phyloP scores from a whole-genome alignment of 2,329 filamentous ascomycete species.

The Diplodia mutila region DNA sequence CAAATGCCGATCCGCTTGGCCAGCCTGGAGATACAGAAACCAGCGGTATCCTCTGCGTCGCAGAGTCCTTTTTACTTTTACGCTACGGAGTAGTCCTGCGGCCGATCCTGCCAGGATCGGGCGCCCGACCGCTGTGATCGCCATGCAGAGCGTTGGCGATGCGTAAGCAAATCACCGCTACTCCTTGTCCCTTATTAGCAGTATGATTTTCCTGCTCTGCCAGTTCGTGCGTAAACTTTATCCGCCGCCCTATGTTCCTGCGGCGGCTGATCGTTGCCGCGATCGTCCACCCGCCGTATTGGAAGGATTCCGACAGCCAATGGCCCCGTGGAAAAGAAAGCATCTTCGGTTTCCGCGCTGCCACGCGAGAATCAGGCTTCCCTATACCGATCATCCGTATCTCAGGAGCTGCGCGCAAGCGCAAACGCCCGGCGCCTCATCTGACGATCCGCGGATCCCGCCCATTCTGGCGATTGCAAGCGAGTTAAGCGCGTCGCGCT shows the following conservation, averaged over 20 bases:
- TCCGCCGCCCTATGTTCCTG: not conserved
- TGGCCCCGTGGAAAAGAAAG: not conserved
- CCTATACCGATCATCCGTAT: not conserved
- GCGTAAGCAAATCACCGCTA: not conserved
- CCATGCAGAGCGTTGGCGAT: not conserved
- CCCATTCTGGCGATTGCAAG: constrained; percentile 1
- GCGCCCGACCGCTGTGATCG: not conserved
- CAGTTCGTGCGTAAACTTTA: constrained; percentile 14
- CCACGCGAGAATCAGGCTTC: not conserved
- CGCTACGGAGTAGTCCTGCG: not conserved
- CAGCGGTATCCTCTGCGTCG: not conserved
- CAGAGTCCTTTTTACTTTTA: not conserved
- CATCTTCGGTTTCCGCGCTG: not conserved
- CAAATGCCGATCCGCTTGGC: not conserved
- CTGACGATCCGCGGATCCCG: constrained; percentile 4
- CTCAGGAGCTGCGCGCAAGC: not conserved
- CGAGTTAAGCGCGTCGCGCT: constrained; percentile 1
- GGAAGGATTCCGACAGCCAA: not conserved
- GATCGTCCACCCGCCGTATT: not conserved
- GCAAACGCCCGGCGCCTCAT: constrained; percentile 11
- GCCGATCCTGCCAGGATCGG: not conserved
- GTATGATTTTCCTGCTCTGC: not conserved
- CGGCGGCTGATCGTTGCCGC: not conserved
- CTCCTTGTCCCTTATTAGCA: not conserved
- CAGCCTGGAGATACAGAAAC: no score